Percentiles rank a stretch among this genome's conserved stretches.
Conservation (phyloP, 208 protist species). For the Plasmodiophora brassicae region DNA sequence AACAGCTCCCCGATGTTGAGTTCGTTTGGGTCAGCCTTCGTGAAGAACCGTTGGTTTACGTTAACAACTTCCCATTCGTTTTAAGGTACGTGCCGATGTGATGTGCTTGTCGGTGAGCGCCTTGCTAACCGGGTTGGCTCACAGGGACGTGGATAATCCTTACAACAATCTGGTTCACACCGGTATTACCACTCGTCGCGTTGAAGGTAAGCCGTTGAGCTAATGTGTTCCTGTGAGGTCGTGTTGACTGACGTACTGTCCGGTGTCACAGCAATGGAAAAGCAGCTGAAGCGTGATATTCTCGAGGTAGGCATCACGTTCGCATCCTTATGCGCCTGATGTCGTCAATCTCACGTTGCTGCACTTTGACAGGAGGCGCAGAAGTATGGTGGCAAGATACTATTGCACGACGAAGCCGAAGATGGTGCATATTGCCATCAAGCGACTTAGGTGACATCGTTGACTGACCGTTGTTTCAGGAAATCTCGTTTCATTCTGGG, state of each 20-base stretch:
- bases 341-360: not conserved
- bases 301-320: not conserved
- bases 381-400: not conserved
- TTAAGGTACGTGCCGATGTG: too few relatives aligned
- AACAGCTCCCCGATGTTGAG: not conserved
- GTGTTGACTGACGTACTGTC: too few relatives aligned
- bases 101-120: too few relatives aligned
- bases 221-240: too few relatives aligned
- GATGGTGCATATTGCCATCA: too few relatives aligned
- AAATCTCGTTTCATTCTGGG: constrained; percentile 18
- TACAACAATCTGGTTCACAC: constrained; percentile 20
- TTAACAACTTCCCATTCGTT: constrained; percentile 14
- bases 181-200: not conserved
- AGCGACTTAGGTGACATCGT: too few relatives aligned
- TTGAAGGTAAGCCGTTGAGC: too few relatives aligned
- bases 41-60: constrained; percentile 19
- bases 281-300: constrained; percentile 21
- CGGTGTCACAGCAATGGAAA: constrained; percentile 30
- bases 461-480: too few relatives aligned
- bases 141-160: constrained; percentile 10
- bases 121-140: too few relatives aligned
- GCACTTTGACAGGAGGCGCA: not conserved
- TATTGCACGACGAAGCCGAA: not conserved
- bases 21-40: not conserved
- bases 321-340: too few relatives aligned